These are phyloP conservation scores for Mucuna pruriens DNA, from an alignment of 306 rosid genomes.

Conservation along the genomic window DNA sequence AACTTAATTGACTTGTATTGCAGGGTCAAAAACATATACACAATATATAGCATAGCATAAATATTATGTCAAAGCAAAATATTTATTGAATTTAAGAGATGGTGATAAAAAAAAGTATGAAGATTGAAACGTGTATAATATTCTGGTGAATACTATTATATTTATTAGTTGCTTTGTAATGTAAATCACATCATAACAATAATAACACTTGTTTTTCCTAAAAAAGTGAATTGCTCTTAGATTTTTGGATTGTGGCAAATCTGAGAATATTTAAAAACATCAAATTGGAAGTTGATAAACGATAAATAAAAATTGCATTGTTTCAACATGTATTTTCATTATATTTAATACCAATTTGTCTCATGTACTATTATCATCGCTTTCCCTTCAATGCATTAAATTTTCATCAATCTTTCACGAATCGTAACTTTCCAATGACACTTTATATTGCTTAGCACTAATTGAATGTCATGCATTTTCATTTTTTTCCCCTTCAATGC, in stretches of 20 bases:
- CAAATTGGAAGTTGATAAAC: neutral
- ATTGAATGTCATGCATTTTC: conserved; percentile 4
- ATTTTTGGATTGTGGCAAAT: neutral
- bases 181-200: neutral
- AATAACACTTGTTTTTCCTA: neutral
- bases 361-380: neutral
- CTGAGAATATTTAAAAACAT: neutral
- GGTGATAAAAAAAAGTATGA: neutral
- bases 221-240: neutral
- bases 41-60: neutral
- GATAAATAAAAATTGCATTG: neutral
- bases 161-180: neutral
- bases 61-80: neutral
- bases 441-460: neutral
- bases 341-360: neutral
- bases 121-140: neutral
- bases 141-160: neutral
- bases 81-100: neutral
- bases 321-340: neutral
- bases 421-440: neutral
- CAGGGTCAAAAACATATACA: neutral
- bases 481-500: neutral
- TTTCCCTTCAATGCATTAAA: neutral
- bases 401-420: neutral
- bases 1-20: neutral